A percentile compares a stretch with the other conserved stretches of the same genome.
phyloP scores from a whole-genome alignment of 192 early-diverging fungal species.

The Coemansia guatemalensis region DNA sequence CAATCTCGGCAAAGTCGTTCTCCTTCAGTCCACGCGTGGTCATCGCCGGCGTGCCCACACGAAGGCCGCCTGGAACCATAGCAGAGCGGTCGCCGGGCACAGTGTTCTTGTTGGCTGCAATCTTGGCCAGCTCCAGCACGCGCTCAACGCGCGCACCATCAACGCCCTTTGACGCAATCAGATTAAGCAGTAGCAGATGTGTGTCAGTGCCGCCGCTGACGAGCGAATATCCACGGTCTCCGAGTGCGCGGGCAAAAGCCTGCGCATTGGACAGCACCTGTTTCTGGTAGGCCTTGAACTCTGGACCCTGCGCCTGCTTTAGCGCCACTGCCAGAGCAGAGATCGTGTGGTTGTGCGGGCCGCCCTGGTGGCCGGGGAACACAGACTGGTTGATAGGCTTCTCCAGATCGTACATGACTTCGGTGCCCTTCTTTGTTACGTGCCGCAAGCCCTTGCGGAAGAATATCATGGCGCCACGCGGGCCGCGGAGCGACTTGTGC shows the following conservation, averaged over 20 bases:
- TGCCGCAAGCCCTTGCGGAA: slow-evolving; percentile 90
- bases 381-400: slow-evolving; percentile 93
- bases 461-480: slow-evolving; percentile 98
- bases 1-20: slow-evolving; percentile 85
- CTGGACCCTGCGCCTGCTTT: slow-evolving; percentile 81
- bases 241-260: slow-evolving; percentile 80
- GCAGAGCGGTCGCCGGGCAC: slow-evolving; percentile 96
- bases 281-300: slow-evolving; percentile 88
- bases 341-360: slow-evolving; percentile 99
- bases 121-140: slow-evolving; percentile 93
- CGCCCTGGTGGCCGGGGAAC: slow-evolving; percentile 99
- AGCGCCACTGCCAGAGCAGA: slow-evolving; percentile 92
- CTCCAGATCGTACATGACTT: slow-evolving; percentile 89
- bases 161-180: slow-evolving; percentile 71
- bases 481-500: slow-evolving; percentile 98
- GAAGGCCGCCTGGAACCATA: slow-evolving; percentile 89
- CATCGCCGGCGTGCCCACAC: slow-evolving; percentile 97
- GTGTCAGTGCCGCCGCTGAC: slow-evolving; percentile 95
- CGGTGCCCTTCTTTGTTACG: slow-evolving; percentile 88
- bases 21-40: slow-evolving; percentile 88
- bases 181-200: slow-evolving; percentile 89
- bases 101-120: slow-evolving; percentile 99
- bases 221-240: slow-evolving; percentile 71
- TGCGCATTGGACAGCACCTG: slow-evolving; percentile 91
- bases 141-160: slow-evolving; percentile 97